Evolutionary conservation across 225 moss, liverwort and hornwort species (phyloP).

Genomic region (Ulota crispa): DNA sequence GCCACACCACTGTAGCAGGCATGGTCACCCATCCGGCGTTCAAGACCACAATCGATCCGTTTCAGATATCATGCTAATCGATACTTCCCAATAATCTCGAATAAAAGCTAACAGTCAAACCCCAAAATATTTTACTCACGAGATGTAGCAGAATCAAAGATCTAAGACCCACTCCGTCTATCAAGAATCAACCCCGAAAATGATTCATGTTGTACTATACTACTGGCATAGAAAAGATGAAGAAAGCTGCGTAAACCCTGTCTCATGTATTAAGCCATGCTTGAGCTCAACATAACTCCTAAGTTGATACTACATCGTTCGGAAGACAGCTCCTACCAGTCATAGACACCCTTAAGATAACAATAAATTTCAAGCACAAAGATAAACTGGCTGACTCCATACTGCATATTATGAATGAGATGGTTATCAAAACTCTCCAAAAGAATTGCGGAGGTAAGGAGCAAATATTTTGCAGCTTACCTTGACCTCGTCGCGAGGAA

Average conservation of each 20-base stretch:
- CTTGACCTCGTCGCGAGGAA: constrained; percentile 59
- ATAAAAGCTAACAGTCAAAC: background rate
- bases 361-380: background rate
- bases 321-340: background rate
- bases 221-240: background rate
- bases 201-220: background rate
- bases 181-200: background rate
- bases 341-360: background rate
- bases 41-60: background rate
- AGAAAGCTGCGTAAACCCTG: background rate
- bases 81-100: background rate
- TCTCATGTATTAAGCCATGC: background rate
- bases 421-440: background rate
- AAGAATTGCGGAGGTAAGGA: background rate
- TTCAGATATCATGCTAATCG: background rate
- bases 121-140: background rate
- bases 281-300: background rate
- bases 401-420: background rate
- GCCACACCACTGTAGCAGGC: too few species aligned
- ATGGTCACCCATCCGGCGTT: too few species aligned
- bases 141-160: background rate
- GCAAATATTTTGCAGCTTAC: constrained; percentile 13
- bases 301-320: background rate
- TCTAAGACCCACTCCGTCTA: background rate
- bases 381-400: background rate